Evolutionary conservation across 768 basidiomycete genomes (phyloP), one percentile per base, ranked within the genome.

Genomic region (Sistotremastrum suecicum): DNA sequence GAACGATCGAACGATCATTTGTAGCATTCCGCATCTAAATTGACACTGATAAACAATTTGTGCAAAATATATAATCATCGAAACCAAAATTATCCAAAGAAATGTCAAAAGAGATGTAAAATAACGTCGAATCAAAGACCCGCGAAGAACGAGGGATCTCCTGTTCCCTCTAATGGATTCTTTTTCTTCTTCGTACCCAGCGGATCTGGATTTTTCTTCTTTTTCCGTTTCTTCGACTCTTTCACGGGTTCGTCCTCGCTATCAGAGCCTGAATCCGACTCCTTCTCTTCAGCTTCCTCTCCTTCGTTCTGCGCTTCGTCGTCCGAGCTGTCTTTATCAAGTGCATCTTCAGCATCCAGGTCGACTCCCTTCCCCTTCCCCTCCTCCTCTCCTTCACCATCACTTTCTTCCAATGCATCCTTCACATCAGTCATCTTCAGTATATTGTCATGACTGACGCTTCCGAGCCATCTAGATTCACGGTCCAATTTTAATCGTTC

Each of bases 361-460:
- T 63, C 62, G 29, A 66, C 62, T 7, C 57, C 64, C 46, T 69
- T 68, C 29, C 58, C 62, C 29, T 62, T 63, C 20, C 55, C 61
- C 20, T 63, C 60, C 5, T 52, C 54, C 12, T 57, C 59, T 12
- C 52, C 62, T 28, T 64, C 62, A 3, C 59, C 62, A 31, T 69
- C 72, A 34, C 67, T 70, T 34, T 74, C 72, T 49, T 74, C 71
- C 53, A 94, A 82, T 41, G 89, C 74, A 34, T 76, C 80, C 54
- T 71, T 77, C 42, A 97, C 66, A 62, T 94, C 83, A 30, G 89
- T 92, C 64, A 97, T 63, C 56, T 80, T 82, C 52, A 95, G 57
- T 5, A 74, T 68, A 47, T 94, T 86, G 50, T 97, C 92, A 53
- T 97, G 91, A 32, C 88, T 87, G 29, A 78, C 86, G 59, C 89